Base-by-base conservation (phyloP, 2,329 filamentous ascomycete genomes). In the Apiospora rasikravindrae region DNA sequence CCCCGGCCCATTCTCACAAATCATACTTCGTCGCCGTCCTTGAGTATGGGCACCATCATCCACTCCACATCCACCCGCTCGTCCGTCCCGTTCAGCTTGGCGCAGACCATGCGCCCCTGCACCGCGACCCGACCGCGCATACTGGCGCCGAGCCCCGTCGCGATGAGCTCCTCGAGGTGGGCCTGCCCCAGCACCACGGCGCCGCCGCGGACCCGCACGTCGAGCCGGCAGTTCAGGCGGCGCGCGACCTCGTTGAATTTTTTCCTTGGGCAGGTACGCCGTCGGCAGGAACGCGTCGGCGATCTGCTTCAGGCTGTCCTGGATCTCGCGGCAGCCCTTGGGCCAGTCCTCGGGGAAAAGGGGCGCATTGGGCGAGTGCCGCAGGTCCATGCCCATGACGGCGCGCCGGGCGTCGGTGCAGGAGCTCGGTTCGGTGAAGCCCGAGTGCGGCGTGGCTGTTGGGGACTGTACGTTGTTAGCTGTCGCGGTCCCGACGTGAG, bases 271-370 rank as follows among this genome's bases (percentile, higher is more conserved):
- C 6, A 68, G 40, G 42, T 68, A 68, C 40, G 66, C 66, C n/a
- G 66, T 47, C 40, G 66, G 66, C 66, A 68, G 40, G 66, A 68
- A 68, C n/a, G 66, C 66, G 66, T 68, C 66, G 14, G 66, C 40
- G 8, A 68, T 22, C 40, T 26, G n/a, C 8, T 40, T 19, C 3
- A 68, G 66, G 40, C 40, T 68, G n/a, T 45, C 66, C 40, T 44
- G 44, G n/a, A 68, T 44, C n/a, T 47, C 66, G 40, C 26, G n/a
- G 66, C 66, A 68, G 13, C 66, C 66, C 42, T 8, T 11, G n/a
- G 66, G 40, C 66, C 66, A 68, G 42, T 44, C 44, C 13, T 1
- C 1, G 3, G 66, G 44, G 40, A 68, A 68, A 4, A 68, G 66
- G 7, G 66, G 40, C 14, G 66, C 66, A 40, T 68, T 68, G 40